A percentile compares a stretch with the other conserved stretches of the same genome.
These are phyloP conservation scores for Calonectria pseudoreteaudii DNA, from an alignment of 2,329 filamentous ascomycete genomes.

Conservation along the genomic window DNA sequence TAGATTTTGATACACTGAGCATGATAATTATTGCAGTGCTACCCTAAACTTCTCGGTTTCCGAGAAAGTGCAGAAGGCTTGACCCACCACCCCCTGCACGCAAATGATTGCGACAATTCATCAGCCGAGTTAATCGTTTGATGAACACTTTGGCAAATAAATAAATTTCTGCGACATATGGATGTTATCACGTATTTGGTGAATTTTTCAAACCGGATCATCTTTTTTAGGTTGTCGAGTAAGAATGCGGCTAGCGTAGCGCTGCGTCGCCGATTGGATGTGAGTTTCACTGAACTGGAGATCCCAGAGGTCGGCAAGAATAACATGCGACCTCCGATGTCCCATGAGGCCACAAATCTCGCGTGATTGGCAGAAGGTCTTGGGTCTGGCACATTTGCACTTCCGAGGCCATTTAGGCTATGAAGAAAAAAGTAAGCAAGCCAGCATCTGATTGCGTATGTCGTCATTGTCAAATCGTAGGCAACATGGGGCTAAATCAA, in stretches of 20 bases:
- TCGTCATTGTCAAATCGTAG: background rate
- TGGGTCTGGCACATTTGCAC: background rate
- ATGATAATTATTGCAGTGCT: background rate
- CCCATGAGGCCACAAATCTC: background rate
- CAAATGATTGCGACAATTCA: background rate
- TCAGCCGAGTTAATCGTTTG: background rate
- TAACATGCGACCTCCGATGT: background rate
- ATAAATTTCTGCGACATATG: background rate
- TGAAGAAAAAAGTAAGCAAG: background rate
- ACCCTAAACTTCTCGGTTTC: background rate
- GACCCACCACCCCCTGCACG: too few relatives aligned
- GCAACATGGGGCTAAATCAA: background rate
- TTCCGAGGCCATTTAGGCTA: background rate
- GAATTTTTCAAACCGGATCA: background rate
- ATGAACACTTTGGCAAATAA: background rate
- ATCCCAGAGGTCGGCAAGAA: background rate
- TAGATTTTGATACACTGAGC: background rate
- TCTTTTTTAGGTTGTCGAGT: background rate
- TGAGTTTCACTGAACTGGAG: background rate
- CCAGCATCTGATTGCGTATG: background rate
- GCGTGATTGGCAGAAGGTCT: background rate
- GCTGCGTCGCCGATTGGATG: background rate
- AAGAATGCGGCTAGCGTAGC: background rate
- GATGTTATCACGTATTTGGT: too few relatives aligned
- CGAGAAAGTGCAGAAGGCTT: background rate